A percentile compares a stretch with the other conserved stretches of the same genome.
phyloP scores from a whole-genome alignment of 345 rosid genomes.

The Camelina hispida region DNA sequence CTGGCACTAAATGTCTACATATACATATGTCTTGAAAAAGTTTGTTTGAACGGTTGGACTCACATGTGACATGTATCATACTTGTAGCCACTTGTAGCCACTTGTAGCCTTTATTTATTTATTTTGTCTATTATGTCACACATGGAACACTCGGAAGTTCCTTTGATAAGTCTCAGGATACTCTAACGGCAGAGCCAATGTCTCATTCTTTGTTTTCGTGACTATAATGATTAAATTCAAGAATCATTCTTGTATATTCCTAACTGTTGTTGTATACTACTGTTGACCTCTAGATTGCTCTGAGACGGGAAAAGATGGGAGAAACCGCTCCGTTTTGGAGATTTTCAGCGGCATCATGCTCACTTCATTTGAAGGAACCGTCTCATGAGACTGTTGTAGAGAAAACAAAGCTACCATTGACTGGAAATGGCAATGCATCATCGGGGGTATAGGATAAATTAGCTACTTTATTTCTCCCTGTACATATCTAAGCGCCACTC shows the following conservation, averaged over 20 bases:
- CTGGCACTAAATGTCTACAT: neutral
- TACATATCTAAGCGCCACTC: slow-evolving; percentile 1
- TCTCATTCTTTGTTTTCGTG: slow-evolving; percentile 16
- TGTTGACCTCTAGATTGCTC: slow-evolving; percentile 63
- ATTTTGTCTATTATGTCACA: slow-evolving; percentile 12
- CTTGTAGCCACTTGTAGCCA: slow-evolving; percentile 39
- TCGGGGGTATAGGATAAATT: slow-evolving; percentile 50
- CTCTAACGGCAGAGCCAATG: slow-evolving; percentile 14
- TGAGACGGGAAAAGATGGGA: slow-evolving; percentile 86
- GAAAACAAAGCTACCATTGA: slow-evolving; percentile 43
- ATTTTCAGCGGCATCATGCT: slow-evolving; percentile 73
- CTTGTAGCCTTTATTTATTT: slow-evolving; percentile 18
- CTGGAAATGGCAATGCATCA: slow-evolving; percentile 46
- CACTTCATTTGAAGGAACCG: slow-evolving; percentile 50
- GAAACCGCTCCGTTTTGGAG: slow-evolving; percentile 84
- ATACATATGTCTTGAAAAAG: slow-evolving; percentile 16
- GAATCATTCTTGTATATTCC: neutral
- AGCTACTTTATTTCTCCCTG: slow-evolving; percentile 10
- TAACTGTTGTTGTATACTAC: slow-evolving; percentile 13
- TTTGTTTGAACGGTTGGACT: slow-evolving; percentile 26
- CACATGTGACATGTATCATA: slow-evolving; percentile 40
- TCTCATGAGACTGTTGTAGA: slow-evolving; percentile 37
- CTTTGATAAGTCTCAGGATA: slow-evolving; percentile 7
- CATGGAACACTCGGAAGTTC: neutral
- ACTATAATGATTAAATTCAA: neutral